A percentile compares a stretch with the other conserved stretches of the same genome.
phyloP scores from a whole-genome alignment of 2,329 filamentous ascomycete genomes.

The Thielaviopsis populi region DNA sequence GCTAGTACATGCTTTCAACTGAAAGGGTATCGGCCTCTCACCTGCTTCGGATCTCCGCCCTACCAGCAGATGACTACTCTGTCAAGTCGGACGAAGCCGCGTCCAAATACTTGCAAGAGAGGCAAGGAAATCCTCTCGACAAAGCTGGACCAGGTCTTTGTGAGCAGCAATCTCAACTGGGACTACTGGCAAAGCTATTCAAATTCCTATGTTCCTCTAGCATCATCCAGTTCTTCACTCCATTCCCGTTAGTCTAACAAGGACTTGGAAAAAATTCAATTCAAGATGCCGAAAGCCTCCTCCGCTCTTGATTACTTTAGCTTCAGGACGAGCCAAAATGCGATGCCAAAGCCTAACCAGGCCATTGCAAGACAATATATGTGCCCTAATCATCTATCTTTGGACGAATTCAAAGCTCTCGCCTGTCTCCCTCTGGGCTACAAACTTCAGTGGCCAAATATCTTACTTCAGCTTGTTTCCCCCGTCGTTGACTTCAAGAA shows the following conservation, averaged over 20 bases:
- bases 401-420: constrained; percentile 42
- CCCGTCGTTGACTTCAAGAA: constrained; percentile 37
- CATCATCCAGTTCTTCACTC: too few relatives aligned
- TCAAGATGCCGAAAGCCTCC: constrained; percentile 25
- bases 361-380: constrained; percentile 34
- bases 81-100: constrained; percentile 26
- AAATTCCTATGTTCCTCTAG: constrained; percentile 16
- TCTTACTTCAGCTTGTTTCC: constrained; percentile 34
- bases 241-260: too few relatives aligned
- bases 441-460: constrained; percentile 40
- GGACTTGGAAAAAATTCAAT: constrained; percentile 25
- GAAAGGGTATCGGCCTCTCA: not conserved
- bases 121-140: constrained; percentile 20
- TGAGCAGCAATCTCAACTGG: constrained; percentile 32
- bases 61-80: constrained; percentile 12
- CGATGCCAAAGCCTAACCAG: constrained; percentile 29
- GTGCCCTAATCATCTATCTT: constrained; percentile 34
- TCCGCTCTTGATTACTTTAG: constrained; percentile 28
- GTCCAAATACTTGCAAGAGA: constrained; percentile 25
- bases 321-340: constrained; percentile 18
- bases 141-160: constrained; percentile 26
- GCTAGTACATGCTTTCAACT: constrained; percentile 26
- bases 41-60: not conserved
- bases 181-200: constrained; percentile 24
- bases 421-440: constrained; percentile 32